Evolutionary conservation across 2,329 filamentous ascomycete genomes (phyloP).

Genomic region (Claviceps humidiphila): DNA sequence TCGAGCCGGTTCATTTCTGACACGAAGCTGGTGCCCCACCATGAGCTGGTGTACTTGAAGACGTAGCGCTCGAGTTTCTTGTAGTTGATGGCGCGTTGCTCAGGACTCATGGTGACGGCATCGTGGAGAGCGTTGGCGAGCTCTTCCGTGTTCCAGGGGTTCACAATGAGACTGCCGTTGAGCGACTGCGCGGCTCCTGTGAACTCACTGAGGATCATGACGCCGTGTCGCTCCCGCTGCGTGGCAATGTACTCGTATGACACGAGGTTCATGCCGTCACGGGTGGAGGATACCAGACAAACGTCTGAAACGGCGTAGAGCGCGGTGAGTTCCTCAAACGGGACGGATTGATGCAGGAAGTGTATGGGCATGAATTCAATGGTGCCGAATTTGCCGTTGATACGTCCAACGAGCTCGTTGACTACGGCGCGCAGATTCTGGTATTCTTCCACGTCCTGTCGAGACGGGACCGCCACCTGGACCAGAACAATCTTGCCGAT

Average conservation of each 20-base stretch:
- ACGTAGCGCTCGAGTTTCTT: slow-evolving; percentile 89
- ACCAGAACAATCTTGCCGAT: slow-evolving; percentile 94
- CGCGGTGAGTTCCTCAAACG: slow-evolving; percentile 87
- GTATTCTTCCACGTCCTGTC: slow-evolving; percentile 95
- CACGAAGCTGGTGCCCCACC: slow-evolving; percentile 93
- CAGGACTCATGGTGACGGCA: slow-evolving; percentile 89
- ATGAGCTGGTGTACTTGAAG: slow-evolving; percentile 93
- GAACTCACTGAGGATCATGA: slow-evolving; percentile 93
- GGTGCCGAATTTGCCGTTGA: slow-evolving; percentile 94
- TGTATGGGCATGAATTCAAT: slow-evolving; percentile 99
- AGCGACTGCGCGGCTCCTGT: slow-evolving; percentile 89
- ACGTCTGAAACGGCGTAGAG: slow-evolving; percentile 87
- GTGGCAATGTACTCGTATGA: slow-evolving; percentile 97
- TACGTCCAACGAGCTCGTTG: slow-evolving; percentile 90
- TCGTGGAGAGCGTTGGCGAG: slow-evolving; percentile 86
- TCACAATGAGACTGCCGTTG: slow-evolving; percentile 87
- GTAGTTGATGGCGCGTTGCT: slow-evolving; percentile 77
- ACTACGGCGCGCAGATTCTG: slow-evolving; percentile 91
- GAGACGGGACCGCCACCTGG: slow-evolving; percentile 86
- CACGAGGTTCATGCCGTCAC: slow-evolving; percentile 97
- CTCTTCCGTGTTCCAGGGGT: slow-evolving; percentile 98
- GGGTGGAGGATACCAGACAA: slow-evolving; percentile 86
- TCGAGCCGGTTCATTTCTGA: slow-evolving; percentile 56
- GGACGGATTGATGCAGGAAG: slow-evolving; percentile 92
- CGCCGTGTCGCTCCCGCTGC: slow-evolving; percentile 78